Evolutionary conservation across 805 yeast species (phyloP), one percentile per base, ranked within the genome.

Genomic region (Jamesozyma spencerorum): DNA sequence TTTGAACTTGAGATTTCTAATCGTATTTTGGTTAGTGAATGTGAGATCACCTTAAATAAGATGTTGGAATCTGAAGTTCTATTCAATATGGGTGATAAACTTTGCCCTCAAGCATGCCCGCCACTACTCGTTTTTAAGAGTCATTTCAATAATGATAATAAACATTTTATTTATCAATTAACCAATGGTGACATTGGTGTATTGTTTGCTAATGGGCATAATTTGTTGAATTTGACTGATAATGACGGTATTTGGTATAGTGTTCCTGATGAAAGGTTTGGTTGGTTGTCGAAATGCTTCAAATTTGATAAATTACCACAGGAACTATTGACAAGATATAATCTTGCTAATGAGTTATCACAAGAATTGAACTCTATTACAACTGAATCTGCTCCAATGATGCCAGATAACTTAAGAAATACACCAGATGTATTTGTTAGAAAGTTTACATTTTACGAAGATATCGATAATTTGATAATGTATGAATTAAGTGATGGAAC

Each of bases 141-240:
- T 31, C 10, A 22, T 26, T 18, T 13, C 26, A 3, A 26, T 18
- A 18, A 35, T 11, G 10, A 35, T 26, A 15, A 34, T 17, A 14
- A 12, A 14, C 4, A 10, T 11, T 31, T 41, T 19, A 14, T 28
- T 2, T 90, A 88, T 60, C 94, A 88, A 58, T 66, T 90, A 41
- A 81, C 86, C 19, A 81, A 85, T 40, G 87, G 87, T 42, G 81
- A 81, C 46, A 81, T 85, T 49, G 97, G 96, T n/a, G 94, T 85
- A n/a, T 66, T 83, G 44, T 88, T 86, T 65, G 81, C 83, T 47
- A 87, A 85, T 52, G 81, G 82, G 14, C 79, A 83, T 44, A 79
- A 94, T 5, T 74, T 90, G 50, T 69, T 88, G 43, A 77, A 83
- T 60, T 66, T 78, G 48, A 69, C 70, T 43, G 75, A 77, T 56